Base-by-base conservation (phyloP, 1,139 yeast genomes). In the Yamadazyma spencermartinsiae region DNA sequence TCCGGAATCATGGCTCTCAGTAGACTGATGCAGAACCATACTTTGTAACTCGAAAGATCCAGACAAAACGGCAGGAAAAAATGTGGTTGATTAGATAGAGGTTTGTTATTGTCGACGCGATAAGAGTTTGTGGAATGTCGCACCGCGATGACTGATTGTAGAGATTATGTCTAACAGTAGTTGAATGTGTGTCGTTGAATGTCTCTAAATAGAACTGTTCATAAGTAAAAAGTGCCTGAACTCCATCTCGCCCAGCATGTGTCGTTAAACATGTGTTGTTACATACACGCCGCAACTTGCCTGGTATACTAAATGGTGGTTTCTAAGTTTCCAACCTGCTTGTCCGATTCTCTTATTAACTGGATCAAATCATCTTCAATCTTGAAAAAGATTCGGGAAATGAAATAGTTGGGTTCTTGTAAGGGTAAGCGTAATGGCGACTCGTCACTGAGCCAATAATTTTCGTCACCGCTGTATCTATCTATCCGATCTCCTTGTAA, bases 391-490 rank as follows among this genome's bases (percentile, higher is more conserved):
- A 75, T 63, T 44, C 72, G 66, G 44, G 74, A 61, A 17, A 80
- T 61, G 36, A 85, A 74, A 50, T 76, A 85, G 42, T 79, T 75
- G 0, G 88, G 80, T 52, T 86, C 89, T 46, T 72, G 74, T 31
- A 82, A 60, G 0, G 92, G 92, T 37, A 74, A 75, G 33, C 84
- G 64, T 26, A 85, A 58, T 0, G 95, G 95, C 1, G 89, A 80
- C 3, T 59, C 54, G 3, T 79, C 80, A 6, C 82, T 68, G 2
- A 82, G 50, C 89, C 89, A 82, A 35, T 55, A 63, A 17, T 38
- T 10, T 12, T 28, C 9, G n/a, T 25, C 26, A 10, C 8, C 23
- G 6, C 19, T 18, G 8, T n/a, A n/a, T n/a, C 23, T 3, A 25
- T 19, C 24, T 4, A 13, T 12, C 8, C 21, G 15, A 14, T 17